These are phyloP conservation scores for Kokia cookei DNA, from an alignment of 441 rosid genomes.

Conservation along the genomic window DNA sequence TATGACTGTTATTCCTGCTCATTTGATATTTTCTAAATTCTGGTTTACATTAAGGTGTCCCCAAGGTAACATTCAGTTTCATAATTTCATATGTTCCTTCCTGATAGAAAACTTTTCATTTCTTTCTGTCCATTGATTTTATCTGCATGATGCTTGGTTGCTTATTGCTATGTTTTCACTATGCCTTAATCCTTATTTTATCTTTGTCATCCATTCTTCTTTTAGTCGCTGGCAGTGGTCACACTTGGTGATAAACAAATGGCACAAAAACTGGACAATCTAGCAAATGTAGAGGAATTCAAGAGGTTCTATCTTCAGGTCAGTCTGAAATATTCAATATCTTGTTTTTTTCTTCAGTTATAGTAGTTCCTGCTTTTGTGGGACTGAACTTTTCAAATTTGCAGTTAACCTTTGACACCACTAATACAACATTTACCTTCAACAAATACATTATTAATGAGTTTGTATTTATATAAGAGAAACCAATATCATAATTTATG, in stretches of 20 bases:
- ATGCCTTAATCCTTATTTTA: not conserved
- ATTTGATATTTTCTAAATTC: not conserved
- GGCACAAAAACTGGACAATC: slow-evolving; percentile 95
- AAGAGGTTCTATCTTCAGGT: slow-evolving; percentile 99
- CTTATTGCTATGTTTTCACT: slow-evolving; percentile 1
- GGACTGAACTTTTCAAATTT: not conserved
- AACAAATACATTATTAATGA: not conserved
- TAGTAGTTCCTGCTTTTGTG: not conserved
- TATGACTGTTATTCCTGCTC: not conserved
- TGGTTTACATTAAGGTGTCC: not conserved
- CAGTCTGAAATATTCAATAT: slow-evolving; percentile 17
- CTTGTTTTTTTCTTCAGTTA: slow-evolving; percentile 9
- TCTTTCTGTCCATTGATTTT: not conserved
- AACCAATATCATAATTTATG: not conserved
- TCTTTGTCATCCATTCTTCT: slow-evolving; percentile 12
- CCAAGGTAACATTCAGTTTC: not conserved
- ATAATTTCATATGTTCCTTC: not conserved
- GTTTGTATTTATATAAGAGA: not conserved
- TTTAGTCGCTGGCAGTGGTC: slow-evolving; percentile 92
- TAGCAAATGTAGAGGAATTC: slow-evolving; percentile 77
- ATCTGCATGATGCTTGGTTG: slow-evolving; percentile 7
- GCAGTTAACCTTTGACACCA: not conserved
- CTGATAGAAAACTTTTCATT: not conserved
- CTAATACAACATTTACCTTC: not conserved
- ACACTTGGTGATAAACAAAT: slow-evolving; percentile 97